Percentiles rank a stretch among this genome's conserved stretches.
phyloP scores from a whole-genome alignment of 2,329 filamentous ascomycete genomes.

The Lomentospora prolificans region DNA sequence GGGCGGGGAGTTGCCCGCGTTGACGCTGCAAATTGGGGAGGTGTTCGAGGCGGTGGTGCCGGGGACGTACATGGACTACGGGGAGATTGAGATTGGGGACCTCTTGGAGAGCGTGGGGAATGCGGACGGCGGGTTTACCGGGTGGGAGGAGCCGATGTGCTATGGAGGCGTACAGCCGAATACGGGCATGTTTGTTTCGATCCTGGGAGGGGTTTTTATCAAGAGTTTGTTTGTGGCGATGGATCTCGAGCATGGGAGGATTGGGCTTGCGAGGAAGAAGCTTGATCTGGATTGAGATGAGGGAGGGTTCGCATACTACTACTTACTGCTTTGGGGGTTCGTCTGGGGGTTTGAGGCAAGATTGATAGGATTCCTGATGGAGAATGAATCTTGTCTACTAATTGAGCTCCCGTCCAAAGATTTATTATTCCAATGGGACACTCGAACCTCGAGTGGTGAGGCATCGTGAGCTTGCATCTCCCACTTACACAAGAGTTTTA shows the following conservation, averaged over 20 bases:
- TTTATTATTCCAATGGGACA: too few species aligned
- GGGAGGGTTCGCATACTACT: not conserved
- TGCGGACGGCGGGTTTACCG: not conserved
- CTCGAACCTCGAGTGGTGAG: too few species aligned
- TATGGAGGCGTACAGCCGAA: slow-evolving; percentile 66
- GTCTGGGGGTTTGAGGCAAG: too few species aligned
- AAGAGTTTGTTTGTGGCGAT: slow-evolving; percentile 71
- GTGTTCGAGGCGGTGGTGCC: slow-evolving; percentile 40
- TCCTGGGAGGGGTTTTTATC: slow-evolving; percentile 71
- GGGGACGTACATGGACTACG: slow-evolving; percentile 46
- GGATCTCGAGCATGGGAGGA: slow-evolving; percentile 35
- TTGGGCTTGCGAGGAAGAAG: slow-evolving; percentile 35
- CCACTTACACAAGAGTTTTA: too few species aligned
- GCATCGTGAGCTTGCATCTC: too few species aligned
- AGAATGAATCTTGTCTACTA: too few species aligned
- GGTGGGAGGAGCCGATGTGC: slow-evolving; percentile 41
- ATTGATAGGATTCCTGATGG: not conserved
- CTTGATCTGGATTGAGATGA: slow-evolving; percentile 14
- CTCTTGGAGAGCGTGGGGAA: not conserved
- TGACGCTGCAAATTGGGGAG: slow-evolving; percentile 43
- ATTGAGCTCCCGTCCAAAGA: too few species aligned
- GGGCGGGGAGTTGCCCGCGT: slow-evolving; percentile 43
- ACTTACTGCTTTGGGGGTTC: too few species aligned
- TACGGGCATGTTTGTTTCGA: slow-evolving; percentile 39
- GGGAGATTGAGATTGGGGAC: slow-evolving; percentile 30